Conservation (phyloP, 2,329 filamentous ascomycete genomes). For the Sporothrix variecibatus region DNA sequence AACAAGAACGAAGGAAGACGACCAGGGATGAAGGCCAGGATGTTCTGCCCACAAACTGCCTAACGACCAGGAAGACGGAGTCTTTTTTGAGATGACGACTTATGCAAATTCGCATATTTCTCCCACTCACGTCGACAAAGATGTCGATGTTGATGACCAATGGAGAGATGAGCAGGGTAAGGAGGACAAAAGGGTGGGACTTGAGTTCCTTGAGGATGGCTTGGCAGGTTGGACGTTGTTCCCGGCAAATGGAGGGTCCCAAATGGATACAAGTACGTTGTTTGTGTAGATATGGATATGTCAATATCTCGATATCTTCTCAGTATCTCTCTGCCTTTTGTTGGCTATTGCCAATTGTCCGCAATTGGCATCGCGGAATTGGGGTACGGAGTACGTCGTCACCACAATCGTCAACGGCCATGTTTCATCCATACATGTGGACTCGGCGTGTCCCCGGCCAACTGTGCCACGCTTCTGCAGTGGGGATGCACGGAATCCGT, state of each 20-base stretch:
- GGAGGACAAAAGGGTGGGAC: too few relatives aligned
- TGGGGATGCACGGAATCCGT: slow-evolving; percentile 10
- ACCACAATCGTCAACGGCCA: neutral
- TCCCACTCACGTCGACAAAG: neutral
- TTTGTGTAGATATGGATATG: neutral
- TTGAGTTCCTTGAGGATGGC: too few relatives aligned
- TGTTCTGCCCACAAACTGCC: neutral
- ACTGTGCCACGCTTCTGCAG: slow-evolving; percentile 14
- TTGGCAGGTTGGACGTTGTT: neutral
- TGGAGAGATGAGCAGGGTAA: neutral
- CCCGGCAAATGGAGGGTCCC: neutral
- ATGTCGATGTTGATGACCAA: neutral
- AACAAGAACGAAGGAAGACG: neutral
- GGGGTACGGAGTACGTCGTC: neutral
- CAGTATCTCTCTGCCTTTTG: neutral
- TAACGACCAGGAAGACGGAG: neutral
- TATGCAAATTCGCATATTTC: neutral
- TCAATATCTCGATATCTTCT: neutral
- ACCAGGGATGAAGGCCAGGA: neutral
- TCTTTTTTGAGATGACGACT: neutral
- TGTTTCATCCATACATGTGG: neutral
- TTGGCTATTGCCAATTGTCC: neutral
- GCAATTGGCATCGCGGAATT: neutral
- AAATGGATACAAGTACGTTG: neutral
- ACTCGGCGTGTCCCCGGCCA: neutral